Evolutionary conservation across 1,284 basidiomycete genomes (phyloP).

Genomic region (Phenoliferia sp.): DNA sequence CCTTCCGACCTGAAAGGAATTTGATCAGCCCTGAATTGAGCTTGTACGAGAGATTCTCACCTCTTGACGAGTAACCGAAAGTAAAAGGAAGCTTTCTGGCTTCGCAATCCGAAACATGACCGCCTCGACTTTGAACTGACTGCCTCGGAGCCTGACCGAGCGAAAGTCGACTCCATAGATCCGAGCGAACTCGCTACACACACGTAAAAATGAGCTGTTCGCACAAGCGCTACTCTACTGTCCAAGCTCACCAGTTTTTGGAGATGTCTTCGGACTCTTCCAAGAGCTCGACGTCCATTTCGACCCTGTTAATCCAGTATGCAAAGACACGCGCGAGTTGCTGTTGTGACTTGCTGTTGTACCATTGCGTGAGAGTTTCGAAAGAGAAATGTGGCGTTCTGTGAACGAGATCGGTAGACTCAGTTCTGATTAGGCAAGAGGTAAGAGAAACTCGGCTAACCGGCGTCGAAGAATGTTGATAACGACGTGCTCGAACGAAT

Average conservation of each 20-base stretch:
- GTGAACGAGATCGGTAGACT: neutral
- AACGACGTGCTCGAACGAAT: constrained; percentile 85
- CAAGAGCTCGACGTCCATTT: constrained; percentile 68
- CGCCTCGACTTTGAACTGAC: constrained; percentile 97
- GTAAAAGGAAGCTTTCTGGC: constrained; percentile 82
- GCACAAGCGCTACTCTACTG: neutral
- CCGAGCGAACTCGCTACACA: constrained; percentile 80
- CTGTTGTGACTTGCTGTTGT: constrained; percentile 55
- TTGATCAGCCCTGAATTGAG: neutral
- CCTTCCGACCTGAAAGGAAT: constrained; percentile 65
- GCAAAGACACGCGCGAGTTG: constrained; percentile 56
- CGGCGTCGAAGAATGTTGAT: constrained; percentile 71
- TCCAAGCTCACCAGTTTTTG: constrained; percentile 71
- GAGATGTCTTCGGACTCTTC: constrained; percentile 74
- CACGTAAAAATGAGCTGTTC: neutral
- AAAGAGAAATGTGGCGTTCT: constrained; percentile 73
- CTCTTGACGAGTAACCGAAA: constrained; percentile 79
- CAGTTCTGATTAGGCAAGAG: neutral
- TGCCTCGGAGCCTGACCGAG: constrained; percentile 88
- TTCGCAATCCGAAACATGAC: constrained; percentile 98
- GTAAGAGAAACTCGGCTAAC: constrained; percentile 44
- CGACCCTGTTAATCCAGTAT: constrained; percentile 61
- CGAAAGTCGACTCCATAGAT: constrained; percentile 97
- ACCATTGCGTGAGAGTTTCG: constrained; percentile 68
- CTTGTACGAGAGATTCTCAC: constrained; percentile 48